These are phyloP conservation scores for Elsinoe fawcettii DNA, from an alignment of 2,329 filamentous ascomycete species.

Conservation along the genomic window DNA sequence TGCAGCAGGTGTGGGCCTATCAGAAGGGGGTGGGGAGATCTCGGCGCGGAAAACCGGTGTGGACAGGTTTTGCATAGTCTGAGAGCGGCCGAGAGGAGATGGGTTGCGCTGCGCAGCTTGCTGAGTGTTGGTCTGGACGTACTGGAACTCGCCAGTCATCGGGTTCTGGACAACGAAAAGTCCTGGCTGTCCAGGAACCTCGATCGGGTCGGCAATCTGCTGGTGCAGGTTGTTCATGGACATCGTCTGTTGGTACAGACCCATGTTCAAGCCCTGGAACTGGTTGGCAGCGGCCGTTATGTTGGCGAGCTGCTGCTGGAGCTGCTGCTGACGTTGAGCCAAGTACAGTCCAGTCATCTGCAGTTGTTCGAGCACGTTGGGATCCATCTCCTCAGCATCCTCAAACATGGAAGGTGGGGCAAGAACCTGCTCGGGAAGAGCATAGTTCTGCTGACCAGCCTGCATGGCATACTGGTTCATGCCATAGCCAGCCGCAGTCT, in stretches of 20 bases:
- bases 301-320: constrained; percentile 84
- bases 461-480: constrained; percentile 39
- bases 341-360: constrained; percentile 87
- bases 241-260: constrained; percentile 59
- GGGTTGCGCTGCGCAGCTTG: constrained; percentile 33
- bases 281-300: constrained; percentile 71
- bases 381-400: constrained; percentile 68
- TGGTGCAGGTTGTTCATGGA: constrained; percentile 36
- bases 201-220: constrained; percentile 58
- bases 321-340: constrained; percentile 85
- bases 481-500: constrained; percentile 49
- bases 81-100: constrained; percentile 26
- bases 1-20: constrained; percentile 44
- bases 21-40: constrained; percentile 64
- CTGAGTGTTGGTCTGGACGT: constrained; percentile 63
- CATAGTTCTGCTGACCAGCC: constrained; percentile 51
- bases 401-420: constrained; percentile 75
- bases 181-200: constrained; percentile 61
- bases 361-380: constrained; percentile 77
- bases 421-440: constrained; percentile 73
- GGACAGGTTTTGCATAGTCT: constrained; percentile 20
- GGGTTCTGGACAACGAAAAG: constrained; percentile 80
- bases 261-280: constrained; percentile 29
- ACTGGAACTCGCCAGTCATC: constrained; percentile 73
- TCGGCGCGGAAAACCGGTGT: constrained; percentile 64